Base-by-base conservation (phyloP, 768 basidiomycete genomes). In the Collybia sp. region DNA sequence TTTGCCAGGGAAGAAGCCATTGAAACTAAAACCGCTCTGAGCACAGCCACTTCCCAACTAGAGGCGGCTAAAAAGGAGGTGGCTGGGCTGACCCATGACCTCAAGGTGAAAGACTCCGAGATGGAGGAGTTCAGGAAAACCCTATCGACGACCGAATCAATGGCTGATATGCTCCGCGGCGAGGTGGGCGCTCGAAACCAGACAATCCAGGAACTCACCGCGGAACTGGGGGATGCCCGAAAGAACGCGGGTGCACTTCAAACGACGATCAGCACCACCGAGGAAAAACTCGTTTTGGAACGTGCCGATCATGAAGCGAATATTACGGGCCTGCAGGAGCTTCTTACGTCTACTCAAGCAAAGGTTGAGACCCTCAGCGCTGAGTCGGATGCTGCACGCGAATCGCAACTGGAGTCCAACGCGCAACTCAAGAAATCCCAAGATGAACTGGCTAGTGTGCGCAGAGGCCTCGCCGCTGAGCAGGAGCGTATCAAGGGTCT, bases 391-490 rank as follows among this genome's bases (percentile, higher is more conserved):
- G 16, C 42, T 1, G 36, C 42, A 11, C 8, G 16, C n/a, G 36
- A 30, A 25, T 25, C 39, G 3, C 51, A 44, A 30, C 45, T 32
- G 18, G 50, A 48, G 2, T 31, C 56, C 8, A 49, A 53, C 43
- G 31, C 37, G 3, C 48, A 53, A 6, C 13, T 59, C 32, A 34
- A 53, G 8, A 38, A 45, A 20, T 49, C 51, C 19, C 50, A 46
- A 34, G n/a, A 36, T 16, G 45, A 56, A 15, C 34, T 63, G 19
- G 44, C 25, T 5, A 49, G 53, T 35, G 44, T 46, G 11, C 57
- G 43, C 44, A 44, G 19, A 9, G 48, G 39, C 17, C 40, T 63
- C 13, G 48, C 38, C 12, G 39, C 44, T 4, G 66, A 59, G 44
- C 47, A 39, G 30, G 35, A 42, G 18, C 53, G 53, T 19, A 44